Base-by-base conservation (phyloP, 2,329 filamentous ascomycete species). In the Zymoseptoria pseudotritici region DNA sequence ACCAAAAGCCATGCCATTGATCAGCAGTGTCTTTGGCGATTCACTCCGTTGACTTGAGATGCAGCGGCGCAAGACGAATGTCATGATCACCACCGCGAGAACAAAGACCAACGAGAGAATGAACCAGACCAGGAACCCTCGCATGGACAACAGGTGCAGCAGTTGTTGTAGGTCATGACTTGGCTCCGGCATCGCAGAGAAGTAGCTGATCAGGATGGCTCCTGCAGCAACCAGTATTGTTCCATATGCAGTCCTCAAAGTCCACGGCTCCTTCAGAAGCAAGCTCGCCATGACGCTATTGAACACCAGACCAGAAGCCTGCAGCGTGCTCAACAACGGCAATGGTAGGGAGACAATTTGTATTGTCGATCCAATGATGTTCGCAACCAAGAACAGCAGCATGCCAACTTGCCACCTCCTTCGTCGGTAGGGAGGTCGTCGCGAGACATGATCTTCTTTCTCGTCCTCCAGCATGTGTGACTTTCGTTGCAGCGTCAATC, bases 391-490 rank as follows among this genome's bases (percentile, higher is more conserved):
- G 76, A 99, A 99, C 86, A 99, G 94, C 72, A 86, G 85, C 92
- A 99, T 97, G 60, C 94, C 94, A 66, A 83, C 80, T 83, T 97
- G 94, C 94, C 94, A 99, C 82, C 91, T 84, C 70, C 92, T 85
- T 71, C 94, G 85, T 71, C 88, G 88, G 76, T 97, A 95, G 4
- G 94, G 91, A 52, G 94, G 93, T 63, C 93, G 83, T 67, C 89
- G 87, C 61, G 87, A 80, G 76, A 94, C 86, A 73, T 90, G 87
- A 29, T 82, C 80, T 56, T 86, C 84, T 76, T 96, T 96, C 78
- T 95, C 91, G 78, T 99, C 94, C 79, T 99, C 94, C 72, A 97
- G 86, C 67, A 99, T 88, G 78, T 99, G 94, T 65, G 94, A 97
- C 77, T 99, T 97, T 74, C 94, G 90, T 78, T 99, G 94, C 24